These are phyloP conservation scores for Aureoboletus auriporus DNA, from an alignment of 768 basidiomycete genomes.

Conservation along the genomic window DNA sequence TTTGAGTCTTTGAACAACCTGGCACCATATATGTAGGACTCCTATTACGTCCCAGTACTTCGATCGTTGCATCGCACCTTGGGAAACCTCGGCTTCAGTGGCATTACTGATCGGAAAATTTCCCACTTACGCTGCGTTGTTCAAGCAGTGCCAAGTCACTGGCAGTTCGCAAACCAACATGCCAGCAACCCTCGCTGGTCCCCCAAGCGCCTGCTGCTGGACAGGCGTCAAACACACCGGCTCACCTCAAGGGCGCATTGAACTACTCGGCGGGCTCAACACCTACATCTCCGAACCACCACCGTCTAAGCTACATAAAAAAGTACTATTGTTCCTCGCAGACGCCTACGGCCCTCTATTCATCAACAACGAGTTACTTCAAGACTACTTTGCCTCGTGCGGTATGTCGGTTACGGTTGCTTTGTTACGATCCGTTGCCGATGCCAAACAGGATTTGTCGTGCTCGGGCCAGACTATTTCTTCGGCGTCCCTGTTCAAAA, in stretches of 20 bases:
- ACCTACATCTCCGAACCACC: conserved; percentile 56
- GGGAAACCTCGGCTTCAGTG: no score
- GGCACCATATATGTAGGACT: no score
- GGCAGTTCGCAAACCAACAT: neutral
- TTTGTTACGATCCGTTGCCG: neutral
- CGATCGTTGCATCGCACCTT: no score
- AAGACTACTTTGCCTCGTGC: conserved; percentile 57
- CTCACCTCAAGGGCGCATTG: conserved; percentile 39
- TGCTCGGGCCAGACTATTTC: conserved; percentile 60
- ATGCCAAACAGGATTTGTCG: conserved; percentile 43
- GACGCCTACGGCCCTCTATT: conserved; percentile 57
- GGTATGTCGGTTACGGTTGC: conserved; percentile 33
- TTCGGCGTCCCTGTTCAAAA: conserved; percentile 46
- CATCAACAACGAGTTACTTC: conserved; percentile 52
- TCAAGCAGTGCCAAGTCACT: neutral
- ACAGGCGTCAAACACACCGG: conserved; percentile 47
- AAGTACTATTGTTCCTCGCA: conserved; percentile 51
- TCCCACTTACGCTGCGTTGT: no score
- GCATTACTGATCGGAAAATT: no score
- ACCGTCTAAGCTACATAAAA: conserved; percentile 25
- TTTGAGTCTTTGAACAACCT: no score
- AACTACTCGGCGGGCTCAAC: conserved; percentile 42
- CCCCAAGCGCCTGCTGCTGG: conserved; percentile 49
- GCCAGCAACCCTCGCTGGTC: conserved; percentile 21
- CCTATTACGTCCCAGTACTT: no score